phyloP scores from a whole-genome alignment of 2,329 filamentous ascomycete species.

The Penicillium sp. region DNA sequence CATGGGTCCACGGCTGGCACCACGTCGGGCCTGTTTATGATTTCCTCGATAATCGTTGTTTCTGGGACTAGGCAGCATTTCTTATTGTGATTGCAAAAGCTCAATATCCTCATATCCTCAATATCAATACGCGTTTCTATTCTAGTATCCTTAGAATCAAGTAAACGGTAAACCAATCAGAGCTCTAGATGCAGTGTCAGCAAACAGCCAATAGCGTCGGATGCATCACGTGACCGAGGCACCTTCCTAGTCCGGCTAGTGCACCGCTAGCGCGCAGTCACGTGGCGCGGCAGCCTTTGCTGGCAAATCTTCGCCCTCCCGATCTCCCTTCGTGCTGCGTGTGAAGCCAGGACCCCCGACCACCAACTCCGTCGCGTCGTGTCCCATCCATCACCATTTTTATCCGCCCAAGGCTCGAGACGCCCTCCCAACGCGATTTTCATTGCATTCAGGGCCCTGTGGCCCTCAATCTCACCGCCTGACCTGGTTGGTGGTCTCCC shows the following conservation, averaged over 20 bases:
- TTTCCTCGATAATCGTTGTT: neutral
- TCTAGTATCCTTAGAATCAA: no score
- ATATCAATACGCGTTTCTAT: no score
- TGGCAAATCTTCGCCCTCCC: slow-evolving; percentile 16
- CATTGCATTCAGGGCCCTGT: slow-evolving; percentile 14
- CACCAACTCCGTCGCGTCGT: slow-evolving; percentile 19
- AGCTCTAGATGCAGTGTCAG: neutral
- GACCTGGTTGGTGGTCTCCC: slow-evolving; percentile 3
- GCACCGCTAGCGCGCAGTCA: neutral
- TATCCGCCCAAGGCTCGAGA: slow-evolving; percentile 12
- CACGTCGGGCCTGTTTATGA: neutral
- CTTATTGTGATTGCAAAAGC: neutral
- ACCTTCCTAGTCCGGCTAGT: neutral
- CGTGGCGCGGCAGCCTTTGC: slow-evolving; percentile 6
- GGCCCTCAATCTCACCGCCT: slow-evolving; percentile 11
- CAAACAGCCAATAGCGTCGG: neutral
- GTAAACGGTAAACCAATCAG: neutral
- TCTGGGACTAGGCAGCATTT: neutral
- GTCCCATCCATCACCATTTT: slow-evolving; percentile 18
- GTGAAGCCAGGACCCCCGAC: slow-evolving; percentile 10
- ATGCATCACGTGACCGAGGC: neutral
- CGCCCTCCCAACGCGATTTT: slow-evolving; percentile 14
- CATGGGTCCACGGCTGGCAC: slow-evolving; percentile 7
- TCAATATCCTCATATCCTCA: no score
- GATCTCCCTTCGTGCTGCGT: slow-evolving; percentile 10